These are phyloP conservation scores for Notholithocarpus densiflorus DNA, from an alignment of 306 rosid species.

Conservation along the genomic window DNA sequence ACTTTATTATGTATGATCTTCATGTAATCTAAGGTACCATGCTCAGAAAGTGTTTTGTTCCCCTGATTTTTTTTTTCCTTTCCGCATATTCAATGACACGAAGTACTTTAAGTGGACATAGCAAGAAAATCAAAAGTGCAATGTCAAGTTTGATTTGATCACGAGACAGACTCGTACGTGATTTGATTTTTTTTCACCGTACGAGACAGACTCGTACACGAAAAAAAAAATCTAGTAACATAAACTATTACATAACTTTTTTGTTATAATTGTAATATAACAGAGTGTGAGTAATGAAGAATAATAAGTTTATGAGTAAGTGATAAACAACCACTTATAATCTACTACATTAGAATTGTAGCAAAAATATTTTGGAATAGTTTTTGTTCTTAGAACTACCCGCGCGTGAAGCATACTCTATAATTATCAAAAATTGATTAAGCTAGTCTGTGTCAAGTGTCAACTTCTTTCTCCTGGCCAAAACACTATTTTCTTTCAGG, in stretches of 20 bases:
- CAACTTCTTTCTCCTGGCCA: background rate
- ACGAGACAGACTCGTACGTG: background rate
- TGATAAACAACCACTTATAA: too few species aligned
- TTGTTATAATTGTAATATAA: too few species aligned
- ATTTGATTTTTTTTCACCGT: too few species aligned
- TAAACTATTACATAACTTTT: too few species aligned
- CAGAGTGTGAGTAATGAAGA: too few species aligned
- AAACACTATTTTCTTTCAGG: background rate
- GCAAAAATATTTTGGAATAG: too few species aligned
- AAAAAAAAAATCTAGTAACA: too few species aligned
- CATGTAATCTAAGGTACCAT: background rate
- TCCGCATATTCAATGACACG: background rate
- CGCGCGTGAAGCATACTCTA: too few species aligned
- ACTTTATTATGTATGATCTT: background rate
- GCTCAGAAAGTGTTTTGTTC: background rate
- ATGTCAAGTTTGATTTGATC: background rate
- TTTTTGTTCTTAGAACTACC: too few species aligned
- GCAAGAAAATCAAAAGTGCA: background rate
- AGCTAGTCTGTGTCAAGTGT: too few species aligned
- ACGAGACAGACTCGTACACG: too few species aligned
- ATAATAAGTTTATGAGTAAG: accelerated
- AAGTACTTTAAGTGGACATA: background rate
- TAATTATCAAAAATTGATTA: background rate
- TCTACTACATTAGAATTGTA: accelerated
- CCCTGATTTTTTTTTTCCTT: background rate